Evolutionary conservation across 2,329 filamentous ascomycete genomes (phyloP), one percentile per base, ranked within the genome.

Genomic region (Bisporella sp.): DNA sequence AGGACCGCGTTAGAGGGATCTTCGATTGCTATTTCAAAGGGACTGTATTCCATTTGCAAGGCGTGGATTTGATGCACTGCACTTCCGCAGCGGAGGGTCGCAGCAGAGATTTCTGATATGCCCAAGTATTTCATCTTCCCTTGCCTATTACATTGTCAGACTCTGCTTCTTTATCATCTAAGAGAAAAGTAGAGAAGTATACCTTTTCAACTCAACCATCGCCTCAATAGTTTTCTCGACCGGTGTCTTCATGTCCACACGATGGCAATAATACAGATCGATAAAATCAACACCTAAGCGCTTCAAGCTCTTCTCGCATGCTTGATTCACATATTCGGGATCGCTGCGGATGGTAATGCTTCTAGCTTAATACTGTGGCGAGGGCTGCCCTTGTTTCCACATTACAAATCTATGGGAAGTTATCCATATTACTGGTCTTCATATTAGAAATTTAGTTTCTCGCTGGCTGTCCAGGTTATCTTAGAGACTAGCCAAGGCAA

Each of bases 41-140:
- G 73, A 31, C 66, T 73, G 64, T 78, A 79, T 60, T 82, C 77
- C 39, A 79, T 66, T 60, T 82, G 76, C 4, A 77, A 66, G 1
- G 75, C 74, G 5, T 71, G 61, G 53, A 82, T 69, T 39, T 71
- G 75, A 44, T 70, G 68, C 11, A 81, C 62, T 45, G 71, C 71
- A 57, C 66, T 63, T 11, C 75, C 78, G 5, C 77, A 73, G 11
- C 75, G 73, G 35, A 82, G 66, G 0, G 76, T 75, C 1, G 65
- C 61, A 1, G 74, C 71, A 4, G 71, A 71, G 52, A 73, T 67
- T 57, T 81, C 78, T 1, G 71, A 78, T 4, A 84, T 60, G 12
- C 80, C 80, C 6, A 84, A 63, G 60, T 79, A 67, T 49, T 72
- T 75, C 61, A 82, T 76, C 62, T 81, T 81, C 51, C 78, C 78